Percentiles rank a stretch among this genome's conserved stretches.
phyloP scores from a whole-genome alignment of 371 early-diverging fungal species.

The Rhizopus microsporus region DNA sequence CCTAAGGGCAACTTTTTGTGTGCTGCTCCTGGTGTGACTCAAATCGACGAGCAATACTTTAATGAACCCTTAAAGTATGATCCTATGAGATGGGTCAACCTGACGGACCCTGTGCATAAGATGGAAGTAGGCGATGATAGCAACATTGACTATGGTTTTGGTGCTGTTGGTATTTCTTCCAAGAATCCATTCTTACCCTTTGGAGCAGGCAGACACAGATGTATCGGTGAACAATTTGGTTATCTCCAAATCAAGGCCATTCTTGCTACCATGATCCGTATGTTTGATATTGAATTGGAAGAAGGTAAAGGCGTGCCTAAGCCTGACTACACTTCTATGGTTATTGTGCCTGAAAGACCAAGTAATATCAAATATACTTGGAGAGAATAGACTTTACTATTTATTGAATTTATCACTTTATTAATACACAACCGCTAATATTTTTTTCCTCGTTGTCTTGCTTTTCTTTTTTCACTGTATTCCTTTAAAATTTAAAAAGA shows the following conservation, averaged over 20 bases:
- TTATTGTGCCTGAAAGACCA: conserved; percentile 82
- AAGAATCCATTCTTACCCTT: conserved; percentile 91
- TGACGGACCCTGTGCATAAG: conserved; percentile 44
- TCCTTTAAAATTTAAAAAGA: too few relatives aligned
- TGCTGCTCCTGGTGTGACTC: conserved; percentile 84
- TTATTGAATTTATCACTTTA: not conserved
- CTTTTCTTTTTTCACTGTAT: too few relatives aligned
- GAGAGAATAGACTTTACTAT: conserved; percentile 43
- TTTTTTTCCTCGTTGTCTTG: too few relatives aligned
- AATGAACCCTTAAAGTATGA: conserved; percentile 77
- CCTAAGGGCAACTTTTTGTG: conserved; percentile 89
- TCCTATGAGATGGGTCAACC: conserved; percentile 79
- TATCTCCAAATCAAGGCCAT: conserved; percentile 95
- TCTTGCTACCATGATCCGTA: conserved; percentile 75
- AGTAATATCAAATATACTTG: conserved; percentile 67
- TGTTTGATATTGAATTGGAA: conserved; percentile 66
- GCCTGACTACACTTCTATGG: conserved; percentile 87
- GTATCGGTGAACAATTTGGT: conserved; percentile 97
- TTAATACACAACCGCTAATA: too few relatives aligned
- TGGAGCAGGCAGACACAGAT: conserved; percentile 97
- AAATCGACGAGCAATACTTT: conserved; percentile 78
- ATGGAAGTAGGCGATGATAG: conserved; percentile 68
- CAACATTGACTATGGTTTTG: conserved; percentile 84
- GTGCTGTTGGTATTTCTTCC: conserved; percentile 73
- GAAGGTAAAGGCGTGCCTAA: conserved; percentile 74